phyloP scores from a whole-genome alignment of 495 filamentous ascomycete genomes.

The Xylaria venustula region DNA sequence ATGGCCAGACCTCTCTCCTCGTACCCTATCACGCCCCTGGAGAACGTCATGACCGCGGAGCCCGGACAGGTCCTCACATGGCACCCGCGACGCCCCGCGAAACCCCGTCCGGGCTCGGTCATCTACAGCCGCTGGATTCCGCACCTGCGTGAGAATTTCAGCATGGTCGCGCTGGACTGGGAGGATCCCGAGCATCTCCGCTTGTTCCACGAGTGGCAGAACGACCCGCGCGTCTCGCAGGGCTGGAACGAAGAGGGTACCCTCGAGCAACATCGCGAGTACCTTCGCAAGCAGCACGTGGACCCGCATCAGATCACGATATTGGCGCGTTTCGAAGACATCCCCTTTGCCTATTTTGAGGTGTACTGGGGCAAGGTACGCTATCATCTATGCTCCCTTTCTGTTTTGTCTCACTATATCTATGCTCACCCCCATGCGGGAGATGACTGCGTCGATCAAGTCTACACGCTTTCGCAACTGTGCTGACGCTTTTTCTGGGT shows the following conservation, averaged over 20 bases:
- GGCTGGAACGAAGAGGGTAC: constrained; percentile 69
- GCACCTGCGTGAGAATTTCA: constrained; percentile 64
- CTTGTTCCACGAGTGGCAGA: constrained; percentile 68
- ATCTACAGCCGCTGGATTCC: constrained; percentile 69
- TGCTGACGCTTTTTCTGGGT: not conserved
- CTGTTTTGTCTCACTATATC: not conserved
- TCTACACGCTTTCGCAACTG: not conserved
- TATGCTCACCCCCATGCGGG: too few relatives aligned
- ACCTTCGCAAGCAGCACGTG: constrained; percentile 56
- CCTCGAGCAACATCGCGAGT: constrained; percentile 61
- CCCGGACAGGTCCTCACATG: constrained; percentile 33
- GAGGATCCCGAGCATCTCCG: constrained; percentile 51
- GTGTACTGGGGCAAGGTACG: constrained; percentile 69
- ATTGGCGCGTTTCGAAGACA: constrained; percentile 61
- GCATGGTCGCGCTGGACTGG: constrained; percentile 61
- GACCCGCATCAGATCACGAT: constrained; percentile 63
- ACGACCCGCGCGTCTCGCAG: constrained; percentile 66
- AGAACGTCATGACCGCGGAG: constrained; percentile 52
- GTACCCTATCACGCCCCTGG: constrained; percentile 56
- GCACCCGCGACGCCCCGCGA: constrained; percentile 60
- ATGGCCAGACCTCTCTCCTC: constrained; percentile 40
- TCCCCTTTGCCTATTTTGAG: constrained; percentile 66
- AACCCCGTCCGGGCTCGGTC: constrained; percentile 59
- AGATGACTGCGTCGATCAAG: not conserved
- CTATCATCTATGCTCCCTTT: not conserved